Percentiles rank a stretch among this genome's conserved stretches.
Evolutionary conservation across 768 basidiomycete genomes (phyloP).

Genomic region (Guyanaporus albipodus): DNA sequence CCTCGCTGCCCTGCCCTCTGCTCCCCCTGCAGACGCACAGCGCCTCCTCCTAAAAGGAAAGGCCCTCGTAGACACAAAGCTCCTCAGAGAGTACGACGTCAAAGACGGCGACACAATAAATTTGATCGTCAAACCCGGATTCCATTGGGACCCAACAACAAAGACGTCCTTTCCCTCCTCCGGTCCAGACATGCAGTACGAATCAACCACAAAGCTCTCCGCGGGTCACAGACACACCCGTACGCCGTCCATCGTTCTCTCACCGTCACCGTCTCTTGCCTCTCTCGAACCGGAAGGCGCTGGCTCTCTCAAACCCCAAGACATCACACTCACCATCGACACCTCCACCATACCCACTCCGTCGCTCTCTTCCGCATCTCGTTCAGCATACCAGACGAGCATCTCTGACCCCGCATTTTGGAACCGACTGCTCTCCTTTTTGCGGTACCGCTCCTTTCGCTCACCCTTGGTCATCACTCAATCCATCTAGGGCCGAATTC

Average conservation of each 20-base stretch:
- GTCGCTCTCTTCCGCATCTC: constrained; percentile 36
- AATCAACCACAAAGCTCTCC: constrained; percentile 26
- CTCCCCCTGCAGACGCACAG: constrained; percentile 78
- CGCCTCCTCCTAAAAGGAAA: constrained; percentile 93
- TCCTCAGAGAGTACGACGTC: constrained; percentile 87
- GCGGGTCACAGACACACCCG: constrained; percentile 49
- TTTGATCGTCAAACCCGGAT: constrained; percentile 79
- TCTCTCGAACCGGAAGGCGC: constrained; percentile 40
- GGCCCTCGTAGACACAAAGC: constrained; percentile 81
- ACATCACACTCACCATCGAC: constrained; percentile 70
- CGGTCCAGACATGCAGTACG: constrained; percentile 19
- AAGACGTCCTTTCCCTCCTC: constrained; percentile 29
- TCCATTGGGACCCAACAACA: constrained; percentile 58
- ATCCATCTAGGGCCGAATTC: constrained; percentile 53
- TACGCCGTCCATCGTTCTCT: constrained; percentile 75
- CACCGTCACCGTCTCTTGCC: constrained; percentile 62
- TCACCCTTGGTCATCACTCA: background rate
- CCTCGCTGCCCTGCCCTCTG: constrained; percentile 60
- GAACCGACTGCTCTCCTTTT: constrained; percentile 61
- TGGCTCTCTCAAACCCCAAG: constrained; percentile 41
- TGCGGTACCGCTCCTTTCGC: constrained; percentile 39
- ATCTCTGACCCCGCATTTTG: constrained; percentile 81
- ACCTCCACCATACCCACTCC: constrained; percentile 47
- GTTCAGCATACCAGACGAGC: constrained; percentile 35
- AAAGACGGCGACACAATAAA: constrained; percentile 79